These are phyloP conservation scores for Vitis hybrid DNA, from an alignment of 177 flowering plant species.

Conservation along the genomic window DNA sequence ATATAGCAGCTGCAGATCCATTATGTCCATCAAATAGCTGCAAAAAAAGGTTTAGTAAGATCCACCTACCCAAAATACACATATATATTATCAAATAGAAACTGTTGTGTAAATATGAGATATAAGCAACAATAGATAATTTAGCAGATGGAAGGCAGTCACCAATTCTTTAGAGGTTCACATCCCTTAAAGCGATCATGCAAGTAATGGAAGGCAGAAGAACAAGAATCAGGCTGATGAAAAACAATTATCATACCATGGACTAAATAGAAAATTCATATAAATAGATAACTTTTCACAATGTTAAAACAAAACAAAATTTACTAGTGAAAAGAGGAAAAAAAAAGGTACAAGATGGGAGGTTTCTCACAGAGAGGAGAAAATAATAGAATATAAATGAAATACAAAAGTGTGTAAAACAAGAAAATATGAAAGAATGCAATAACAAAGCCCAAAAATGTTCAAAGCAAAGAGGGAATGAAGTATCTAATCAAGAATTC, in stretches of 20 bases:
- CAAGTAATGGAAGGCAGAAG: no score
- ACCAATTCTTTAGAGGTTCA: no score
- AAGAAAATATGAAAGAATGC: background rate
- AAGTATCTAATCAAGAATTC: background rate
- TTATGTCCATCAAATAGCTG: constrained; percentile 99
- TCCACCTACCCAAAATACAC: background rate
- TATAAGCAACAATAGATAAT: background rate
- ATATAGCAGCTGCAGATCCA: constrained; percentile 95
- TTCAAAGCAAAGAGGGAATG: background rate
- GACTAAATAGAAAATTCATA: no score
- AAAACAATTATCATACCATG: no score
- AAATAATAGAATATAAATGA: background rate
- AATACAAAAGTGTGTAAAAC: background rate
- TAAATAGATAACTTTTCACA: no score
- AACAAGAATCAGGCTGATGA: no score
- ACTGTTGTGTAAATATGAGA: background rate
- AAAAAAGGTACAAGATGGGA: background rate
- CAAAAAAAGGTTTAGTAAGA: constrained; percentile 11
- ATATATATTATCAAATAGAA: background rate
- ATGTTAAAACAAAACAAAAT: no score
- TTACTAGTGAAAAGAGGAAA: no score
- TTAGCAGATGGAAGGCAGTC: no score
- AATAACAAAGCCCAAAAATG: background rate
- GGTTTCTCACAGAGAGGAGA: background rate
- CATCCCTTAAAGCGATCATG: no score